Evolutionary conservation across 1,139 yeast species (phyloP).

Genomic region (Pichia sp.): DNA sequence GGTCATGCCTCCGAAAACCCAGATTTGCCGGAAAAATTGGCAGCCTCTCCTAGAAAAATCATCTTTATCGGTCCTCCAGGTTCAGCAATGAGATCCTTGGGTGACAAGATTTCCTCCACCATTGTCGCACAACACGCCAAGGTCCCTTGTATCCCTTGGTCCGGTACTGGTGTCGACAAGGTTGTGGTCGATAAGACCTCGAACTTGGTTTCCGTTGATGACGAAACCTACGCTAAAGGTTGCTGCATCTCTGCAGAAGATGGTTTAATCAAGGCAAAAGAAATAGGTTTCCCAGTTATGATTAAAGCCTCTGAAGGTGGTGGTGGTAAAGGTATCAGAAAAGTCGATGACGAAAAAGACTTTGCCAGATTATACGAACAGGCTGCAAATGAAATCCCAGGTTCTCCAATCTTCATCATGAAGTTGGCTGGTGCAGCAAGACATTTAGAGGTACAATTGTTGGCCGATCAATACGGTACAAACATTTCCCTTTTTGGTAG

Average conservation of each 20-base stretch:
- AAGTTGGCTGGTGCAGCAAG: constrained; percentile 92
- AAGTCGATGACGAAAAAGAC: constrained; percentile 74
- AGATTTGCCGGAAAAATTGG: constrained; percentile 83
- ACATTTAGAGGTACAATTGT: constrained; percentile 89
- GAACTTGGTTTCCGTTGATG: constrained; percentile 84
- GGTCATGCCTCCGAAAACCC: constrained; percentile 99
- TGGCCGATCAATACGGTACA: constrained; percentile 94
- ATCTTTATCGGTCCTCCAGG: constrained; percentile 98
- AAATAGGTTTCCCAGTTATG: constrained; percentile 95
- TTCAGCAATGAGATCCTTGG: constrained; percentile 97
- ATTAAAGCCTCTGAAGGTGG: constrained; percentile 98
- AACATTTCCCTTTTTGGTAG: constrained; percentile 91
- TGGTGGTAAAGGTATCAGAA: constrained; percentile 98
- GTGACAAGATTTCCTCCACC: constrained; percentile 95
- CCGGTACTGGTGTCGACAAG: constrained; percentile 91
- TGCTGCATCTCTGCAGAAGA: constrained; percentile 85
- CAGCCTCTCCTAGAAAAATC: constrained; percentile 82
- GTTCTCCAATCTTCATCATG: constrained; percentile 94
- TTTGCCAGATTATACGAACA: constrained; percentile 71
- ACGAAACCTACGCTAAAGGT: constrained; percentile 77
- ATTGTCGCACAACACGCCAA: constrained; percentile 98
- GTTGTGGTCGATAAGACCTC: constrained; percentile 64
- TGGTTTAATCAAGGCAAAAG: constrained; percentile 75
- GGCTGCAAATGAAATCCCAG: constrained; percentile 93
- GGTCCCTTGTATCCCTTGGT: constrained; percentile 99